Base-by-base conservation (phyloP, 106 monocot species). In the Dioscorea zingiberensis region DNA sequence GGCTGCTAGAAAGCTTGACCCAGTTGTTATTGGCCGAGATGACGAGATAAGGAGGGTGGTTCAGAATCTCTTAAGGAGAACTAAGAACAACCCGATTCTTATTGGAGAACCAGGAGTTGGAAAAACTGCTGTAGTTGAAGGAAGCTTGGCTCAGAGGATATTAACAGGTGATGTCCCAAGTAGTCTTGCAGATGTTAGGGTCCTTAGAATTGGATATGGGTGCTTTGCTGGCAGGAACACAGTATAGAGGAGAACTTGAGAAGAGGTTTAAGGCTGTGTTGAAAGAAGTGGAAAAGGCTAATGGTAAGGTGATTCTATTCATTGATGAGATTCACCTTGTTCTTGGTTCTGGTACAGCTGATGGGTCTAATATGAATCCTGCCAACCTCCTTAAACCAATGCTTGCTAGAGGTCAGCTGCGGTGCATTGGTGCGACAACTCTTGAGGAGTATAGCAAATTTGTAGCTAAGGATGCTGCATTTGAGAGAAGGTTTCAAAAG, bases 71-170 rank as follows among this genome's bases (percentile, higher is more conserved):
- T 84, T 81, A 1, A 66, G 84, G 51, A 55, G 73, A 26, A 89
- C 85, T 4, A 89, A 89, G 76, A 89, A 78, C 71, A 89, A 85
- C 65, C 81, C 82, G 1, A 82, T 89, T 0, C 72, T 89, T 21
- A 82, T 89, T 14, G 89, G 89, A 15, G 89, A 89, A 65, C 89
- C 89, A 2, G 89, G 89, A 0, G 89, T 89, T 4, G 89, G 89
- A 3, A 85, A 84, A 67, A 89, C 89, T 0, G 84, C 89, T 0
- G 81, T 89, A 1, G 84, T 89, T 1, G 89, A 89, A 47, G 89
- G n/a, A n/a, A n/a, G 89, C 15, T 64, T 89, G 12, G 85, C 89
- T 1, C 89, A 89, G 71, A 61, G 89, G 32, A 76, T 89, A 19
- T 78, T 85, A 16, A 53, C 76, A 1, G 89, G 89, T 3, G 85